Evolutionary conservation across 2,329 filamentous ascomycete species (phyloP).

Genomic region (Phialemonium atrogriseum): DNA sequence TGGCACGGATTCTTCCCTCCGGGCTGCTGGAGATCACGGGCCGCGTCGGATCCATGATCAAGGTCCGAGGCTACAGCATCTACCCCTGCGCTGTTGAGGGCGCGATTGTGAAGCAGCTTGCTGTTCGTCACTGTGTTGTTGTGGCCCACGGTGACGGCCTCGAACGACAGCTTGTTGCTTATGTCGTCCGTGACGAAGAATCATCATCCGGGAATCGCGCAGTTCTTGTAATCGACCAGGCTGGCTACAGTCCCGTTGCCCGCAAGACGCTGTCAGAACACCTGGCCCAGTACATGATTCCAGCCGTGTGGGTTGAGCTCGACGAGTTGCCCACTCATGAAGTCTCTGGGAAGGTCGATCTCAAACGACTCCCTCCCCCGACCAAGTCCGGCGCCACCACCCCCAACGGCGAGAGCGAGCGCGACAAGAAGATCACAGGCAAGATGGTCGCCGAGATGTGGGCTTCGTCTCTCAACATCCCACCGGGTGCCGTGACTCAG

Average conservation of each 20-base stretch:
- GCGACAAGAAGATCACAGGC: slow-evolving; percentile 56
- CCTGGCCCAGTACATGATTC: slow-evolving; percentile 78
- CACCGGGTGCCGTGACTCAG: slow-evolving; percentile 51
- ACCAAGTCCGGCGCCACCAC: slow-evolving; percentile 39
- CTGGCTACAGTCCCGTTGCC: slow-evolving; percentile 62
- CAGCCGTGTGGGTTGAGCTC: slow-evolving; percentile 67
- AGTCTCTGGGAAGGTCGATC: slow-evolving; percentile 71
- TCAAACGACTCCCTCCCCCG: slow-evolving; percentile 62
- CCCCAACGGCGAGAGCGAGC: slow-evolving; percentile 33
- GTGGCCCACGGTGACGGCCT: slow-evolving; percentile 68
- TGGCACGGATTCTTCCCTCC: slow-evolving; percentile 57
- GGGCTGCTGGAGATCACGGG: slow-evolving; percentile 69
- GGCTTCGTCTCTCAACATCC: slow-evolving; percentile 62
- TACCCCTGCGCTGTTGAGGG: slow-evolving; percentile 71
- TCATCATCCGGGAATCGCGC: slow-evolving; percentile 49
- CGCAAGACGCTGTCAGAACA: slow-evolving; percentile 56
- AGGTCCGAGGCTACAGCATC: slow-evolving; percentile 69
- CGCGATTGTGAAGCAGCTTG: slow-evolving; percentile 59
- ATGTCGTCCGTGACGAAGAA: slow-evolving; percentile 62
- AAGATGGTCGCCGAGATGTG: slow-evolving; percentile 64
- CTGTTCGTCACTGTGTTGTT: slow-evolving; percentile 64
- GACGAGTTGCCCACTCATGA: slow-evolving; percentile 64
- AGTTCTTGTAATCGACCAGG: slow-evolving; percentile 56
- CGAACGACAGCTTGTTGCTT: slow-evolving; percentile 67
- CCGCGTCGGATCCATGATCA: slow-evolving; percentile 72